Conservation (phyloP, 805 yeast genomes). For the Limtongia smithiae region DNA sequence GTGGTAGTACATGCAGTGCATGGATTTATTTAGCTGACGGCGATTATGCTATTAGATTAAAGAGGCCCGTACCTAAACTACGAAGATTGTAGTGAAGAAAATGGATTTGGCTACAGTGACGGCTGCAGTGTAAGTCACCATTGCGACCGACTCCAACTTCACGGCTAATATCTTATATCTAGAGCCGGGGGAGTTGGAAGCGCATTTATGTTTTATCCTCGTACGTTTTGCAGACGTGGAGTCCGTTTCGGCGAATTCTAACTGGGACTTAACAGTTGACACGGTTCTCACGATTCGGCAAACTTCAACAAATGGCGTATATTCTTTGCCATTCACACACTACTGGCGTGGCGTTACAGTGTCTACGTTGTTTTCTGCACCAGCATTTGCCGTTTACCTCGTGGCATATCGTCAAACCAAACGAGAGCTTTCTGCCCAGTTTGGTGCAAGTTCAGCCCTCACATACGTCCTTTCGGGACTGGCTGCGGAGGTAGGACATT, state of each 20-base stretch:
- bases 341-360: slow-evolving; percentile 40
- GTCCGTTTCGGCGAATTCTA: too few species aligned
- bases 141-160: neutral
- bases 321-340: slow-evolving; percentile 17
- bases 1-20: too few species aligned
- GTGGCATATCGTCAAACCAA: slow-evolving; percentile 43
- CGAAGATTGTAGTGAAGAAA: too few species aligned
- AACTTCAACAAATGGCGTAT: slow-evolving; percentile 12
- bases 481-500: slow-evolving; percentile 14
- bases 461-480: slow-evolving; percentile 16
- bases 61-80: too few species aligned
- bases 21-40: too few species aligned
- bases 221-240: too few species aligned
- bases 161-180: neutral
- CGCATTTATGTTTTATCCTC: slow-evolving; percentile 25
- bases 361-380: slow-evolving; percentile 40
- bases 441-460: slow-evolving; percentile 16
- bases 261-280: slow-evolving; percentile 23
- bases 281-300: slow-evolving; percentile 23
- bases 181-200: slow-evolving; percentile 26
- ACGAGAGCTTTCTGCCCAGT: slow-evolving; percentile 28
- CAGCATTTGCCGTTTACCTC: slow-evolving; percentile 43
- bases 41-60: too few species aligned
- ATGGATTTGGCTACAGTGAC: slow-evolving; percentile 15
- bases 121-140: slow-evolving; percentile 22